Percentiles rank a stretch among this genome's conserved stretches.
phyloP scores from a whole-genome alignment of 2,329 filamentous ascomycete species.

The Piedraia hortae region DNA sequence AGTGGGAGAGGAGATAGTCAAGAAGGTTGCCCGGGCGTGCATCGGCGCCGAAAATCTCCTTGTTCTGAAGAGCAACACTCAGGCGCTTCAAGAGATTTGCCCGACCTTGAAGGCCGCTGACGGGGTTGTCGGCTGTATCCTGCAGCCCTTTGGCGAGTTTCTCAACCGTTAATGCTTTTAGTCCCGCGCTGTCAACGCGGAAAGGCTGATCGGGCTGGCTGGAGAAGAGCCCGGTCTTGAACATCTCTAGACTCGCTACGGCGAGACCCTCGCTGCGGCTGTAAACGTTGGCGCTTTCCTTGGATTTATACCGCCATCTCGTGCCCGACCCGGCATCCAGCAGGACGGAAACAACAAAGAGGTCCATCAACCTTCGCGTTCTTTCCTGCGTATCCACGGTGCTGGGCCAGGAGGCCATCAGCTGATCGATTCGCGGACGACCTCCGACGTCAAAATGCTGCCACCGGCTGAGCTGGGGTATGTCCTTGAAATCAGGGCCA shows the following conservation, averaged over 20 bases:
- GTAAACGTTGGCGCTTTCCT: slow-evolving; percentile 61
- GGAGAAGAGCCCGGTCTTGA: slow-evolving; percentile 74
- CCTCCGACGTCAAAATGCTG: slow-evolving; percentile 68
- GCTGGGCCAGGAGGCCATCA: slow-evolving; percentile 40
- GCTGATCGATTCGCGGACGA: slow-evolving; percentile 41
- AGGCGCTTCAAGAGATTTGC: slow-evolving; percentile 53
- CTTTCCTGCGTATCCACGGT: slow-evolving; percentile 44
- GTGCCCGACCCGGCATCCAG: slow-evolving; percentile 74
- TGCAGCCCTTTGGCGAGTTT: slow-evolving; percentile 60
- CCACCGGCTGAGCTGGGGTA: slow-evolving; percentile 67
- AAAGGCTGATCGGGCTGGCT: slow-evolving; percentile 54
- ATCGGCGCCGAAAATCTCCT: slow-evolving; percentile 59
- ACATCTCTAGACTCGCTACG: slow-evolving; percentile 61
- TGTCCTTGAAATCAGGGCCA: slow-evolving; percentile 37
- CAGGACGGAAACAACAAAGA: slow-evolving; percentile 56
- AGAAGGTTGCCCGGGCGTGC: slow-evolving; percentile 83
- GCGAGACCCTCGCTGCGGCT: slow-evolving; percentile 70
- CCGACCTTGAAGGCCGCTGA: slow-evolving; percentile 65
- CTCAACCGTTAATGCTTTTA: slow-evolving; percentile 46
- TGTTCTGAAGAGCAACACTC: slow-evolving; percentile 47
- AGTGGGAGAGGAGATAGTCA: slow-evolving; percentile 79
- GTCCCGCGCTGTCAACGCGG: slow-evolving; percentile 64
- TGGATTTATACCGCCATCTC: slow-evolving; percentile 76
- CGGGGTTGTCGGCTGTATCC: slow-evolving; percentile 49
- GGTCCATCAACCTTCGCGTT: slow-evolving; percentile 46